Evolutionary conservation across 2,329 filamentous ascomycete genomes (phyloP), one percentile per base, ranked within the genome.

Genomic region (Fusarium humuli): DNA sequence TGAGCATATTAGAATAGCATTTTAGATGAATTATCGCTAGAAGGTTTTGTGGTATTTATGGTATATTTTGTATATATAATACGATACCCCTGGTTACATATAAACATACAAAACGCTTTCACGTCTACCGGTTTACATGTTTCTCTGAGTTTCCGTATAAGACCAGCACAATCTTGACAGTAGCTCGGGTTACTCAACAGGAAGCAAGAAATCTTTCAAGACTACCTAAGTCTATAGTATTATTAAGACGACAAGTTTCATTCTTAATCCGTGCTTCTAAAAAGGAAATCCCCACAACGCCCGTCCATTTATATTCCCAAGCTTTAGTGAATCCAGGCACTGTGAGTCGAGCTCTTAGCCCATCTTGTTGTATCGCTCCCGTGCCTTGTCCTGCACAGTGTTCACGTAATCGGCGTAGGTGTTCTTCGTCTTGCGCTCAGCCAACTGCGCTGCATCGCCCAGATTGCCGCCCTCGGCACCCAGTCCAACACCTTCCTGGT

Each of bases 381-480:
- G 85, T 3, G 90, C 90, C 77, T 87, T 87, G 57, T 91, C 89
- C 76, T 89, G 89, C 25, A 88, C 88, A 73, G 87, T 87, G 65
- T 86, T 86, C 57, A 92, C 82, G 75, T 92, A 92, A 56, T 87
- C 88, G 1, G 83, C 81, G 70, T 90, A 91, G 41, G 81, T 84
- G 41, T 87, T 86, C 74, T 83, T 86, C 6, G 90, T 92, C 75
- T 87, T 86, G 69, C 86, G 83, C 66, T 87, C 86, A 25, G 90
- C 90, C 74, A 91, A 84, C 74, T 88, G 85, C 10, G 84, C 83
- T 29, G 91, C 91, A 78, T 93, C 90, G 14, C 91, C 91, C 40
- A 91, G 79, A 74, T 90, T 90, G n/a, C 89, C 86, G 1, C 90
- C 90, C 73, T 90, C 86, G 3, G 90, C 91, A 1, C 91, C 91